Percentiles rank a stretch among this genome's conserved stretches.
phyloP scores from a whole-genome alignment of 805 yeast genomes.

The Candida vartiovaarae region DNA sequence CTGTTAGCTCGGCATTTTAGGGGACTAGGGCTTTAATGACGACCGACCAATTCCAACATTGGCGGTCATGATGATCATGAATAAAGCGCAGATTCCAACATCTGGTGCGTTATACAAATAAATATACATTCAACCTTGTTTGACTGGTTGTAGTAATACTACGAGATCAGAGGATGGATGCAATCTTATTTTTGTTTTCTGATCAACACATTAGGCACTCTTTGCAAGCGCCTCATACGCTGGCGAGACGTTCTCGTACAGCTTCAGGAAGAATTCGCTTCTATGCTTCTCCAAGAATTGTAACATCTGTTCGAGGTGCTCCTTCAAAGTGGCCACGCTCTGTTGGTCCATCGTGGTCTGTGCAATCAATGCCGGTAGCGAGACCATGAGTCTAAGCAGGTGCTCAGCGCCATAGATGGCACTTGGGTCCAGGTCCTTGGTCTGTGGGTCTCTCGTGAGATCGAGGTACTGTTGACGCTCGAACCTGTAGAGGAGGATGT shows the following conservation, averaged over 20 bases:
- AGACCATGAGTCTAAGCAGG: constrained; percentile 64
- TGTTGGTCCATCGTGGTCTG: constrained; percentile 78
- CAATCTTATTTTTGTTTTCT: not conserved
- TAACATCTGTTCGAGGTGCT: constrained; percentile 48
- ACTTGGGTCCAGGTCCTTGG: constrained; percentile 30
- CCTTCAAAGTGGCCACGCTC: constrained; percentile 48
- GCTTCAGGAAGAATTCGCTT: constrained; percentile 28
- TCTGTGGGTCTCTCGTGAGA: constrained; percentile 31
- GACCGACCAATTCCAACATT: constrained; percentile 13
- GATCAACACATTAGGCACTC: constrained; percentile 4
- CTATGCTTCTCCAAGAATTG: constrained; percentile 42
- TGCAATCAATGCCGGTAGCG: constrained; percentile 77
- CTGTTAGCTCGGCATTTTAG: not conserved
- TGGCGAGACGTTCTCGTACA: constrained; percentile 46
- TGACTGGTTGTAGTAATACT: no score
- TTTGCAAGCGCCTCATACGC: constrained; percentile 32
- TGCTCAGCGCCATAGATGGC: constrained; percentile 77
- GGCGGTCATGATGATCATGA: constrained; percentile 1
- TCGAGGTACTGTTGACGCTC: constrained; percentile 70
- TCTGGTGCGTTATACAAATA: constrained; percentile 2
- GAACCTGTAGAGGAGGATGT: constrained; percentile 62
- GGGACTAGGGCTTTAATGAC: constrained; percentile 1
- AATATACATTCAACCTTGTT: not conserved
- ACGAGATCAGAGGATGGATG: no score
- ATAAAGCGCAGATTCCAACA: constrained; percentile 14